These are phyloP conservation scores for Globisporangium nodosum DNA, from an alignment of 352 stramenopile genomes.

Conservation along the genomic window DNA sequence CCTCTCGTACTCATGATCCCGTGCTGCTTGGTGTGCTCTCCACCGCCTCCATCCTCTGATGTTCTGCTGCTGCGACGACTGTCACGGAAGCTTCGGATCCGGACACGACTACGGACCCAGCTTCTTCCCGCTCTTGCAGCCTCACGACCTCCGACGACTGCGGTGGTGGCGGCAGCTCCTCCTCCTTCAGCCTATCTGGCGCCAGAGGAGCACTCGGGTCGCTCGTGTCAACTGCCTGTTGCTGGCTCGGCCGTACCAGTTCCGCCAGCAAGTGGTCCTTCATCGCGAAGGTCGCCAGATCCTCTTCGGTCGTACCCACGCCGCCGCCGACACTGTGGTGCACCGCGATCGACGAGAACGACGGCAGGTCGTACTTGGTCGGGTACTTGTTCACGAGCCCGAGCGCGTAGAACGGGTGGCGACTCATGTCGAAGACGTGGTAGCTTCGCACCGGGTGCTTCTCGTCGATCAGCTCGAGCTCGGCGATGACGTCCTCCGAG, in stretches of 20 bases:
- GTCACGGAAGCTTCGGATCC: too few species aligned
- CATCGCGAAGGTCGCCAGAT: slow-evolving; percentile 6
- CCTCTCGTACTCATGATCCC: too few species aligned
- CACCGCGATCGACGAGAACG: slow-evolving; percentile 9
- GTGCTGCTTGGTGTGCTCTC: too few species aligned
- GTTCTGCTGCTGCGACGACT: too few species aligned
- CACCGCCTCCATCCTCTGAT: too few species aligned
- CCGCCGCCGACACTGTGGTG: slow-evolving; percentile 1
- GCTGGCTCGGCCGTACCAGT: background rate
- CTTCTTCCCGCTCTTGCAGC: too few species aligned
- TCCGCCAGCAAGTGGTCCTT: slow-evolving; percentile 2
- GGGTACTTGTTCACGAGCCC: slow-evolving; percentile 17
- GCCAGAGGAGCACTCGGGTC: too few species aligned
- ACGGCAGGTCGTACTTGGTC: slow-evolving; percentile 14
- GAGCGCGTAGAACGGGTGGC: slow-evolving; percentile 21
- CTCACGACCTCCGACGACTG: too few species aligned
- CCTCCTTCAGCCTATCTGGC: too few species aligned
- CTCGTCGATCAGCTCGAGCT: slow-evolving; percentile 22
- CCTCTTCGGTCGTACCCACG: slow-evolving; percentile 1
- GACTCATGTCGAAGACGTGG: slow-evolving; percentile 14
- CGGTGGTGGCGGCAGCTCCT: too few species aligned
- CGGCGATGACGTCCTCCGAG: slow-evolving; percentile 15
- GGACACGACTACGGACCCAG: too few species aligned
- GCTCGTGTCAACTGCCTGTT: background rate
- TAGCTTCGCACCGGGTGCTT: slow-evolving; percentile 23